Evolutionary conservation across 2,329 filamentous ascomycete species (phyloP), one percentile per base, ranked within the genome.

Genomic region (Hypocreales sp.): DNA sequence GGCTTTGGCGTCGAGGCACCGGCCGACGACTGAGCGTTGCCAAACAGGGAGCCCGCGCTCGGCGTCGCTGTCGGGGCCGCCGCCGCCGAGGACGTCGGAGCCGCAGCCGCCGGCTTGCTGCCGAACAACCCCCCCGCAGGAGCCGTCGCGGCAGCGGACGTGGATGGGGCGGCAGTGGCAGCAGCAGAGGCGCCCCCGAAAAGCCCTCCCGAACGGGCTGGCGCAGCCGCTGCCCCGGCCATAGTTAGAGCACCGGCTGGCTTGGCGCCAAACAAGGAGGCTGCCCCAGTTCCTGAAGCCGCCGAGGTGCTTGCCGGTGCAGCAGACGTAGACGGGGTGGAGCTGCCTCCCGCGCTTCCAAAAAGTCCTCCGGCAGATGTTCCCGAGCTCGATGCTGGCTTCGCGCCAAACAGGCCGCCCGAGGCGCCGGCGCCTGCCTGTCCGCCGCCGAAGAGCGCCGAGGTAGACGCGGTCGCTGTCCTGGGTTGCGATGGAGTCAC

Each of bases 231-330:
- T 15, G 26, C 16, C n/a, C n/a, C n/a, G n/a, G n/a, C n/a, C n/a
- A n/a, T n/a, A n/a, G n/a, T n/a, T n/a, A n/a, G n/a, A 14, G 53
- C 33, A 9, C 50, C 42, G 8, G 54, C 45, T 20, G 53, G 47
- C 40, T 58, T 60, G 12, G 48, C 40, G 28, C 53, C 50, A 28
- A 67, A 65, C 13, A 62, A 35, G 8, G 47, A 42, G 28, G 16
- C 16, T 8, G n/a, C n/a, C n/a, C 31, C 31, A 16, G 44, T 29
- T 19, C 39, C 39, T 17, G 39, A 22, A 18, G 40, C 27, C 30
- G 39, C 31, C 15, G 46, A 37, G 11, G 33, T 29, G 13, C 48
- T 35, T 10, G 44, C 28, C 14, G 44, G 31, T 12, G 45, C 26
- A 12, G 43, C 31, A 15, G 45, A 37, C 16, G n/a, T n/a, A n/a